These are phyloP conservation scores for Ilex paraguariensis DNA, from an alignment of 305 asterid species.

Conservation along the genomic window DNA sequence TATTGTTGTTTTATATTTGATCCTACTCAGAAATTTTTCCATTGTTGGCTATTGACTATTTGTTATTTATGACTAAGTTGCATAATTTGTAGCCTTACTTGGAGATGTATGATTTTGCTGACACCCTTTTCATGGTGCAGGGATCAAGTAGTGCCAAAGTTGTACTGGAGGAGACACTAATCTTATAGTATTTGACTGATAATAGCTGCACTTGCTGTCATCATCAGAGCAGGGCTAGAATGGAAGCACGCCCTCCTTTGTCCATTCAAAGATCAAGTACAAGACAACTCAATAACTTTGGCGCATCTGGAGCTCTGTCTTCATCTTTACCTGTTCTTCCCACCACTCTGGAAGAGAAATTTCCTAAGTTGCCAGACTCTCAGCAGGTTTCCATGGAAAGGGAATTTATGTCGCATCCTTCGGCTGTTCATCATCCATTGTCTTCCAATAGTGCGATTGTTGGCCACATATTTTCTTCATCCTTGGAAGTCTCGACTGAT, in stretches of 20 bases:
- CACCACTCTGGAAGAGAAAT: constrained; percentile 43
- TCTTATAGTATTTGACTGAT: constrained; percentile 14
- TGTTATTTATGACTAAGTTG: not conserved
- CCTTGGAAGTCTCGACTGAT: constrained; percentile 56
- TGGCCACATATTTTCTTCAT: constrained; percentile 64
- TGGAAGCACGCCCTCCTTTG: constrained; percentile 66
- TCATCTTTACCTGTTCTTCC: constrained; percentile 57
- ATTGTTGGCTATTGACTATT: too few relatives aligned
- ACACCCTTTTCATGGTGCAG: constrained; percentile 1
- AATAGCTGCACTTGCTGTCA: constrained; percentile 12
- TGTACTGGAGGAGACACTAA: constrained; percentile 17
- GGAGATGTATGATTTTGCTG: not conserved
- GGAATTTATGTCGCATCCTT: constrained; percentile 37
- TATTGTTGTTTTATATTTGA: too few relatives aligned
- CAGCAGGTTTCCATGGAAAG: constrained; percentile 32
- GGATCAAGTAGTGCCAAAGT: constrained; percentile 14
- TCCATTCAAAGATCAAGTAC: constrained; percentile 58
- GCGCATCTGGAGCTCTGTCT: constrained; percentile 52
- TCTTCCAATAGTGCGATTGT: constrained; percentile 56
- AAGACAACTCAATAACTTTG: constrained; percentile 46
- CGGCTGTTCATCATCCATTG: constrained; percentile 35
- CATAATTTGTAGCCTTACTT: too few relatives aligned
- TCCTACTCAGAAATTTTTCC: too few relatives aligned
- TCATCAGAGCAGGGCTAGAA: constrained; percentile 23
- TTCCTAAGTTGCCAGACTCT: constrained; percentile 35